A percentile compares a stretch with the other conserved stretches of the same genome.
These are phyloP conservation scores for Malassezia globosa DNA, from an alignment of 1,284 basidiomycete genomes.

Conservation along the genomic window DNA sequence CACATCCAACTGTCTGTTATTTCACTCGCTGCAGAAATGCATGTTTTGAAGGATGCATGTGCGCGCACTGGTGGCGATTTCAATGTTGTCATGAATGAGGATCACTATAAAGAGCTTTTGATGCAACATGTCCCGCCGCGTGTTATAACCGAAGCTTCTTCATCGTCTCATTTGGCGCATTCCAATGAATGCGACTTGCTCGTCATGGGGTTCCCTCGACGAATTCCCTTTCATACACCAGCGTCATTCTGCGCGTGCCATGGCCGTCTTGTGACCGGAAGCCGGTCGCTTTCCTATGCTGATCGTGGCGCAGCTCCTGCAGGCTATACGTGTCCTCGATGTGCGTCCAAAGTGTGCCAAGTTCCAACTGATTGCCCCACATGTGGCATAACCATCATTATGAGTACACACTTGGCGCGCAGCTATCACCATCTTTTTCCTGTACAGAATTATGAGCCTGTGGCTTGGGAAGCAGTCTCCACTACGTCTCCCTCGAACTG, in stretches of 20 bases:
- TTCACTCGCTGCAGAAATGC: slow-evolving; percentile 83
- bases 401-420: slow-evolving; percentile 86
- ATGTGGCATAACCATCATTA: slow-evolving; percentile 93
- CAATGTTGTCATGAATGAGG: slow-evolving; percentile 90
- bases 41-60: slow-evolving; percentile 74
- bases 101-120: slow-evolving; percentile 84
- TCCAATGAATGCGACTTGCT: slow-evolving; percentile 57
- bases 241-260: slow-evolving; percentile 68
- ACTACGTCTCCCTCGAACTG: slow-evolving; percentile 13
- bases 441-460: slow-evolving; percentile 64
- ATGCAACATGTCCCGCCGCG: slow-evolving; percentile 85
- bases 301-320: slow-evolving; percentile 34
- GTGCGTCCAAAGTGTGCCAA: slow-evolving; percentile 83
- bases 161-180: not conserved
- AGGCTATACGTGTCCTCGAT: slow-evolving; percentile 90
- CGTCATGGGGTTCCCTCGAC: slow-evolving; percentile 84
- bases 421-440: slow-evolving; percentile 91
- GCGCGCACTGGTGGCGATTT: slow-evolving; percentile 37
- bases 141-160: slow-evolving; percentile 20
- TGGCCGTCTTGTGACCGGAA: slow-evolving; percentile 64
- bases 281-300: not conserved
- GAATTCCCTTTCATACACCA: slow-evolving; percentile 30
- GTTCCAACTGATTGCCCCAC: slow-evolving; percentile 96
- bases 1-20: slow-evolving; percentile 81
- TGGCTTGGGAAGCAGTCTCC: slow-evolving; percentile 42